phyloP scores from a whole-genome alignment of 2,329 filamentous ascomycete species.

The Fusarium palustre region DNA sequence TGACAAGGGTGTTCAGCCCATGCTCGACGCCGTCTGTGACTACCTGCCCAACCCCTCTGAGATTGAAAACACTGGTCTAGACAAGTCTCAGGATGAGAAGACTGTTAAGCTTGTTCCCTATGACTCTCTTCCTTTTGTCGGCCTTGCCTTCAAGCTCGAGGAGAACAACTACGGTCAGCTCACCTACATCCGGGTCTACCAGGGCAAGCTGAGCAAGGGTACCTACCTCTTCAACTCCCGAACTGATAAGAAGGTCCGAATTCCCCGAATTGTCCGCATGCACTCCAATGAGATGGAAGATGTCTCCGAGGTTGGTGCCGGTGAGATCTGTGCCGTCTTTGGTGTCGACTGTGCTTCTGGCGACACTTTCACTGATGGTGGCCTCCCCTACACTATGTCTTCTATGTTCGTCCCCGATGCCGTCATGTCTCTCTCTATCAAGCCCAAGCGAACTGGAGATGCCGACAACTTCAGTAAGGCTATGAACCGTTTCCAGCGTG shows the following conservation, averaged over 20 bases:
- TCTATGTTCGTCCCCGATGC: conserved; percentile 99
- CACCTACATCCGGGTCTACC: conserved; percentile 98
- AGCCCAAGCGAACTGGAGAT: conserved; percentile 93
- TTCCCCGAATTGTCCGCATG: conserved; percentile 98
- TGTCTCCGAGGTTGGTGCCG: conserved; percentile 88
- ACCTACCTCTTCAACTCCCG: conserved; percentile 93
- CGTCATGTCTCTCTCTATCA: conserved; percentile 97
- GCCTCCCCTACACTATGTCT: conserved; percentile 92
- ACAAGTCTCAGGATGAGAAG: conserved; percentile 81
- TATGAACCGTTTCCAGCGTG: conserved; percentile 98
- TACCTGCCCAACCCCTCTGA: conserved; percentile 93
- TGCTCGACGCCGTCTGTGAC: conserved; percentile 96
- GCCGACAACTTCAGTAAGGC: conserved; percentile 96
- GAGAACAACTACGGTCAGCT: conserved; percentile 98
- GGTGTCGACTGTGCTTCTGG: conserved; percentile 97
- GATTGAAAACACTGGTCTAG: conserved; percentile 89
- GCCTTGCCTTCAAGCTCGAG: conserved; percentile 97
- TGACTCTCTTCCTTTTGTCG: conserved; percentile 92
- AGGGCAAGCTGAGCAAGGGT: conserved; percentile 89
- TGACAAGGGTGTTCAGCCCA: conserved; percentile 94
- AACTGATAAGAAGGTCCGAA: conserved; percentile 94
- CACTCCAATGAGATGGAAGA: conserved; percentile 99
- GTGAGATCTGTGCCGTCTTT: conserved; percentile 98
- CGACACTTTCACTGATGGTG: conserved; percentile 96
- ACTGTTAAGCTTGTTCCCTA: conserved; percentile 91